A percentile compares a stretch with the other conserved stretches of the same genome.
phyloP scores from a whole-genome alignment of 2,329 filamentous ascomycete genomes.

The Botrytis hyacinthi region DNA sequence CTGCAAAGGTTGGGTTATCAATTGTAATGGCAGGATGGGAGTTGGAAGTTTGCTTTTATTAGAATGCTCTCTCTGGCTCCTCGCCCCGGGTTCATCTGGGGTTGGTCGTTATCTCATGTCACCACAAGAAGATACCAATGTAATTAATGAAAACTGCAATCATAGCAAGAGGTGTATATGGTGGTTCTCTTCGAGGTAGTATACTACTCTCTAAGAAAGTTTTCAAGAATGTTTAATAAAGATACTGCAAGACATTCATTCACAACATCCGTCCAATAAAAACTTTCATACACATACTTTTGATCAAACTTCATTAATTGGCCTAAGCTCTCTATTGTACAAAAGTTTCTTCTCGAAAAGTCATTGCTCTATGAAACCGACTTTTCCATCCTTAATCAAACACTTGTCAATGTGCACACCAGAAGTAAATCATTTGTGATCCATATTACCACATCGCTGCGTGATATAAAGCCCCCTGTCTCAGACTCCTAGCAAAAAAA shows the following conservation, averaged over 20 bases:
- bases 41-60: not conserved
- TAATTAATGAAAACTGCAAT: not conserved
- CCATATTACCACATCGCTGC: constrained; percentile 23
- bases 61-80: not conserved
- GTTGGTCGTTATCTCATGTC: not conserved
- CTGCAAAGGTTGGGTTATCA: not conserved
- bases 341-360: constrained; percentile 9
- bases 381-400: constrained; percentile 18
- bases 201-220: not conserved
- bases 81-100: too few relatives aligned
- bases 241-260: not conserved
- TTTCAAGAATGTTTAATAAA: not conserved
- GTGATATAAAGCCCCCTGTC: constrained; percentile 21
- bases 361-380: constrained; percentile 11
- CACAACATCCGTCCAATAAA: not conserved
- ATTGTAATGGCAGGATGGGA: not conserved
- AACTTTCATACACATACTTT: not conserved
- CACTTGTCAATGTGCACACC: constrained; percentile 7
- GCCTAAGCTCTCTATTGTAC: constrained; percentile 21
- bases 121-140: not conserved
- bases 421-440: constrained; percentile 18
- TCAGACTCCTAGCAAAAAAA: constrained; percentile 17
- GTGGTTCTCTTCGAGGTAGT: not conserved
- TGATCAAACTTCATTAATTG: constrained; percentile 22
- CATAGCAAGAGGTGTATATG: not conserved